Conservation (phyloP, 768 basidiomycete species). For the Mycena galopus region DNA sequence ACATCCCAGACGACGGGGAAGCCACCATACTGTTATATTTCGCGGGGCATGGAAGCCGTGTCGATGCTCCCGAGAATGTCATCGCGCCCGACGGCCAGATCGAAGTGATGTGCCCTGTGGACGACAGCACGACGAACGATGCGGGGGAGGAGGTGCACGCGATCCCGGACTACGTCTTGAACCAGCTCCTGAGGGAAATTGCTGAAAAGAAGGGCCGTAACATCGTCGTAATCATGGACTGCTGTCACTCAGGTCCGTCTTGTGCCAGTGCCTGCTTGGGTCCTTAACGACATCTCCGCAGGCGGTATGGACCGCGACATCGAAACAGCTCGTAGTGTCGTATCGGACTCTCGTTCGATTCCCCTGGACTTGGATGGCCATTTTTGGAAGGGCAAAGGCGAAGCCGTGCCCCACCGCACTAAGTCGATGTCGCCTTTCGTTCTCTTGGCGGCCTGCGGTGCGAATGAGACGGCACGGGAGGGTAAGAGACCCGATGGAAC, state of each 20-base stretch:
- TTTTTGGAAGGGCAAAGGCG: not conserved
- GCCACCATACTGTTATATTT: not conserved
- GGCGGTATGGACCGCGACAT: not conserved
- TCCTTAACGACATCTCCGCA: not conserved
- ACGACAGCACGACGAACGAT: not conserved
- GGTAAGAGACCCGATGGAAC: not conserved
- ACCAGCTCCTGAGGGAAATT: not conserved
- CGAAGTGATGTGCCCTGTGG: not conserved
- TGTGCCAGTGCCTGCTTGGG: too few relatives aligned
- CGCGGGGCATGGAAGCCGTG: constrained; percentile 3
- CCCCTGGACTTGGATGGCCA: not conserved
- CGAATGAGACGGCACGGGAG: constrained; percentile 19
- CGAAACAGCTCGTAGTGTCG: not conserved
- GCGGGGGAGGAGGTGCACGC: not conserved
- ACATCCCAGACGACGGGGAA: not conserved
- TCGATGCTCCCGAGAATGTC: not conserved
- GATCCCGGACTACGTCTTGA: not conserved
- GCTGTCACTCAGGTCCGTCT: constrained; percentile 1
- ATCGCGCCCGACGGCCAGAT: not conserved
- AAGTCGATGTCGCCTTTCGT: constrained; percentile 2
- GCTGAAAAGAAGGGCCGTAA: constrained; percentile 4
- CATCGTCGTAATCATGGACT: constrained; percentile 18
- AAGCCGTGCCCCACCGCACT: not conserved
- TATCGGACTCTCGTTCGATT: not conserved
- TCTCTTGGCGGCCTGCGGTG: constrained; percentile 24